A percentile compares a stretch with the other conserved stretches of the same genome.
Evolutionary conservation across 1,284 basidiomycete genomes (phyloP).

Genomic region (Ceratobasidium sp.): DNA sequence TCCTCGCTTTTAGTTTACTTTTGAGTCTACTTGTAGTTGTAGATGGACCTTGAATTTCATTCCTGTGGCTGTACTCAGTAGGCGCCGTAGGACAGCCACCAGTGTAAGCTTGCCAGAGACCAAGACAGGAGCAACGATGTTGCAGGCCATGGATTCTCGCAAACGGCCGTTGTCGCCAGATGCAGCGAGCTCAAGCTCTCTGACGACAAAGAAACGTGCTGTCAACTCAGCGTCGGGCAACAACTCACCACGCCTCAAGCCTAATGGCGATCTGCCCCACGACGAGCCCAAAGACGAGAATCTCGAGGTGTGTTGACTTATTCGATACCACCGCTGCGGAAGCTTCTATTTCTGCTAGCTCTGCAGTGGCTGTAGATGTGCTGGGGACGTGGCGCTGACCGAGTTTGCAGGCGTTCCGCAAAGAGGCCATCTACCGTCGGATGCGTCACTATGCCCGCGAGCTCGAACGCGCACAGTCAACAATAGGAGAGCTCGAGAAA

Average conservation of each 20-base stretch:
- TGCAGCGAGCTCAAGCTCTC: slow-evolving; percentile 31
- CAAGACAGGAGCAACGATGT: slow-evolving; percentile 31
- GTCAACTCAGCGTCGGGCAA: not conserved
- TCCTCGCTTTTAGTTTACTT: slow-evolving; percentile 24
- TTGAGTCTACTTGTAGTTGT: not conserved
- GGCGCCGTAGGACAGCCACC: slow-evolving; percentile 20
- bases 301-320: slow-evolving; percentile 17
- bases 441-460: slow-evolving; percentile 92
- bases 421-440: slow-evolving; percentile 91
- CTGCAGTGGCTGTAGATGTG: not conserved
- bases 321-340: not conserved
- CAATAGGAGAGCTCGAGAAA: slow-evolving; percentile 77
- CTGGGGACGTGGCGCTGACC: slow-evolving; percentile 41
- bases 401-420: slow-evolving; percentile 71
- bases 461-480: slow-evolving; percentile 72
- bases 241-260: slow-evolving; percentile 15
- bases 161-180: slow-evolving; percentile 37
- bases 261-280: slow-evolving; percentile 32
- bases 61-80: not conserved
- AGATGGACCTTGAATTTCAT: not conserved
- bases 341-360: slow-evolving; percentile 9
- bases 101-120: slow-evolving; percentile 9
- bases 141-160: slow-evolving; percentile 34
- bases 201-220: slow-evolving; percentile 31
- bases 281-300: slow-evolving; percentile 37